A percentile compares a stretch with the other conserved stretches of the same genome.
Evolutionary conservation across 352 stramenopile genomes (phyloP).

Genomic region (Globisporangium apiculatum): DNA sequence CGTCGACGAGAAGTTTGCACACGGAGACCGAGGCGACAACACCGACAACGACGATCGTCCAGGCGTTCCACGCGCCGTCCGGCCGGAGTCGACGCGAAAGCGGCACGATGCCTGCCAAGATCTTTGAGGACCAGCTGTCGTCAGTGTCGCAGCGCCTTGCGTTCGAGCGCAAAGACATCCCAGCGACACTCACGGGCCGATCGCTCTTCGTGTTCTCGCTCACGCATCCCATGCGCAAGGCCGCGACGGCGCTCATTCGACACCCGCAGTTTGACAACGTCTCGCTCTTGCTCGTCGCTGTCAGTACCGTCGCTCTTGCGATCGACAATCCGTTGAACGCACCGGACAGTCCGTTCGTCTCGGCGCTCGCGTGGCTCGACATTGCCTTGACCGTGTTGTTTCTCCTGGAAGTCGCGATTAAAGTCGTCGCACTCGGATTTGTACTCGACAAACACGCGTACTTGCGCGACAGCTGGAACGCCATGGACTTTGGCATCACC

Average conservation of each 20-base stretch:
- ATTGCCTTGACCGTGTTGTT: slow-evolving; percentile 77
- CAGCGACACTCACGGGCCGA: slow-evolving; percentile 18
- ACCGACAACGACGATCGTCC: background rate
- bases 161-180: slow-evolving; percentile 4
- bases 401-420: slow-evolving; percentile 78
- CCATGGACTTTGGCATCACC: slow-evolving; percentile 88
- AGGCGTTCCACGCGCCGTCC: slow-evolving; percentile 3
- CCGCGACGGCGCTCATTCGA: slow-evolving; percentile 35
- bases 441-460: slow-evolving; percentile 59
- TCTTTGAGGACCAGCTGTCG: slow-evolving; percentile 24
- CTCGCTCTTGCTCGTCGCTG: slow-evolving; percentile 63
- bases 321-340: slow-evolving; percentile 69
- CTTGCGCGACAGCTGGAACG: slow-evolving; percentile 83
- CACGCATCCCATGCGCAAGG: slow-evolving; percentile 44
- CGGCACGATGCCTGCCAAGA: slow-evolving; percentile 12
- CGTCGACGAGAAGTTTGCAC: background rate
- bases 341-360: slow-evolving; percentile 33
- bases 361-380: slow-evolving; percentile 55
- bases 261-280: slow-evolving; percentile 72
- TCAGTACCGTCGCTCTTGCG: slow-evolving; percentile 64
- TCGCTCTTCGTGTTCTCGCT: slow-evolving; percentile 41
- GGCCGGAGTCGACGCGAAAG: slow-evolving; percentile 18
- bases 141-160: background rate
- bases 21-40: slow-evolving; percentile 3
- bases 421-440: slow-evolving; percentile 82